A percentile compares a stretch with the other conserved stretches of the same genome.
phyloP scores from a whole-genome alignment of 768 basidiomycete genomes.

The Leccinum variicolor region DNA sequence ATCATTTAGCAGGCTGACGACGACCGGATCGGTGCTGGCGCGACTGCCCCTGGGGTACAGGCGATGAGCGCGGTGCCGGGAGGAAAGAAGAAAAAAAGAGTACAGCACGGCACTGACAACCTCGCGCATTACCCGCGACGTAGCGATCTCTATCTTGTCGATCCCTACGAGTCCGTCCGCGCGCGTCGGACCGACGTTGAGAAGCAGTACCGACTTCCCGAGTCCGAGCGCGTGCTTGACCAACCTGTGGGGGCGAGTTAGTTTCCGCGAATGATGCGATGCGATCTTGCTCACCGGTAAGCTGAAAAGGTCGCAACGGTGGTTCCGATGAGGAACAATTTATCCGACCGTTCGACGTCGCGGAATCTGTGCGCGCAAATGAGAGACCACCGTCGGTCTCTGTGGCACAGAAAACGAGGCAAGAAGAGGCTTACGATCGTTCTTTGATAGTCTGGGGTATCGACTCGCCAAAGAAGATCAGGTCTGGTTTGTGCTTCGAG shows the following conservation, averaged over 20 bases:
- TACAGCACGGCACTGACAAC: conserved; percentile 62
- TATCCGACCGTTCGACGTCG: conserved; percentile 57
- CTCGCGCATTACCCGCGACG: conserved; percentile 68
- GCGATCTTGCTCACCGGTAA: conserved; percentile 52
- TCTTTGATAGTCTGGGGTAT: conserved; percentile 63
- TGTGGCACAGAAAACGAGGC: background rate
- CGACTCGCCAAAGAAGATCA: conserved; percentile 90
- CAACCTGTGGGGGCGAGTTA: conserved; percentile 43
- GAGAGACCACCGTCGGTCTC: background rate
- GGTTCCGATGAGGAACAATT: conserved; percentile 80
- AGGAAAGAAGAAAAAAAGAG: conserved; percentile 25
- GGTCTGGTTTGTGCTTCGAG: conserved; percentile 68
- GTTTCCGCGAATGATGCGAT: background rate
- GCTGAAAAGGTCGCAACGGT: conserved; percentile 93
- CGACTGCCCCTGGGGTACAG: conserved; percentile 41
- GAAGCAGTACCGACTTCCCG: conserved; percentile 72
- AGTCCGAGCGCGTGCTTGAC: conserved; percentile 75
- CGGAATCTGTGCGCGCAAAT: conserved; percentile 40
- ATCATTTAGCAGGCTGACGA: conserved; percentile 52
- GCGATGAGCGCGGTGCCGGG: background rate
- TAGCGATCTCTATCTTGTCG: conserved; percentile 76
- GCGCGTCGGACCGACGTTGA: conserved; percentile 88
- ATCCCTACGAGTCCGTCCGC: conserved; percentile 69
- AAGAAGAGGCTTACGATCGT: conserved; percentile 54
- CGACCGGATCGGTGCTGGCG: conserved; percentile 40